Evolutionary conservation across 2,329 filamentous ascomycete species (phyloP).

Genomic region (Colletotrichum paranaense): DNA sequence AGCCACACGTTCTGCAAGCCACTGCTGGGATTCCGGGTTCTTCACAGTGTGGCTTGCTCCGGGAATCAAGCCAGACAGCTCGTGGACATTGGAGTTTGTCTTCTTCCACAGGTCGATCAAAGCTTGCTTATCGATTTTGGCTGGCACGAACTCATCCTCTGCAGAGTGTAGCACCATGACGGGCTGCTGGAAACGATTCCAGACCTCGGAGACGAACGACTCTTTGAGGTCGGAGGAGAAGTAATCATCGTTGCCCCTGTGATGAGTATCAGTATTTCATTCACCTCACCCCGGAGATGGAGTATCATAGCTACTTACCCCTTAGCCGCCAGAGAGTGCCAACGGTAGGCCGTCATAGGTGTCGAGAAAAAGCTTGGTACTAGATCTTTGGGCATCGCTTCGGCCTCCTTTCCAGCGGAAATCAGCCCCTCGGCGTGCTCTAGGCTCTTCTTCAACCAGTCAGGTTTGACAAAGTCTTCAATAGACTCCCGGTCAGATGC

Average conservation of each 20-base stretch:
- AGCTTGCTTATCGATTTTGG: constrained; percentile 64
- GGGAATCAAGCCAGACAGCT: constrained; percentile 64
- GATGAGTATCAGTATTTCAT: neutral
- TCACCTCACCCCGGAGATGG: neutral
- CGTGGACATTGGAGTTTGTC: constrained; percentile 58
- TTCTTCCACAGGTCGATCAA: constrained; percentile 69
- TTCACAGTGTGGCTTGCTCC: constrained; percentile 63
- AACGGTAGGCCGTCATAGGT: constrained; percentile 65
- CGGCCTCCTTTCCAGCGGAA: constrained; percentile 61
- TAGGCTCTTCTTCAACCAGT: constrained; percentile 57
- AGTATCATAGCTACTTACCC: constrained; percentile 55
- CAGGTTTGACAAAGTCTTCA: constrained; percentile 53
- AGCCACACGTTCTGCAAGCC: constrained; percentile 60
- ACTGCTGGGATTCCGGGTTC: constrained; percentile 56
- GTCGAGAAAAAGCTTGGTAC: constrained; percentile 53
- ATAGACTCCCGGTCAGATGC: constrained; percentile 81
- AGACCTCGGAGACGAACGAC: constrained; percentile 69
- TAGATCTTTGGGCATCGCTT: constrained; percentile 63
- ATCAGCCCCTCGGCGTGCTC: constrained; percentile 66
- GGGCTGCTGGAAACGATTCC: constrained; percentile 70
- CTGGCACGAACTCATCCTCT: constrained; percentile 74
- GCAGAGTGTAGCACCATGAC: constrained; percentile 74
- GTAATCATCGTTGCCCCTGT: constrained; percentile 82
- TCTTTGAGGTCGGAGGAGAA: constrained; percentile 83
- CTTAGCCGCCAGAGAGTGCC: constrained; percentile 59